Percentiles rank a stretch among this genome's conserved stretches.
Evolutionary conservation across 1,284 basidiomycete species (phyloP).

Genomic region (Entoloma clypeatum): DNA sequence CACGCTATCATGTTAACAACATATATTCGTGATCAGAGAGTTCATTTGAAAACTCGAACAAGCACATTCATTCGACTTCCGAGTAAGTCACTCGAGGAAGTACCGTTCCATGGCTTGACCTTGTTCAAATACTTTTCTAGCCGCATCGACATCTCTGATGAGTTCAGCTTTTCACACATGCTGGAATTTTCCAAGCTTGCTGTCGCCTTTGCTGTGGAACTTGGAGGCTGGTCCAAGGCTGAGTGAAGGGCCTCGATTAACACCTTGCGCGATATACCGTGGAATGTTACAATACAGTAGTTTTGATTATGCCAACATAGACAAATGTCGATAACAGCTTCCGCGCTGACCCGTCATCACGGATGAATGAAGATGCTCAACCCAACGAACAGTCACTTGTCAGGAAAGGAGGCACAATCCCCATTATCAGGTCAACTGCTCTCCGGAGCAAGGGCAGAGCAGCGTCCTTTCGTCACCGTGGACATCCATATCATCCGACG

Average conservation of each 20-base stretch:
- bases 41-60: slow-evolving; percentile 70
- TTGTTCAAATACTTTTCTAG: slow-evolving; percentile 36
- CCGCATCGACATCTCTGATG: slow-evolving; percentile 78
- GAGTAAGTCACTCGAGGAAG: slow-evolving; percentile 67
- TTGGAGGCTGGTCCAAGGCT: slow-evolving; percentile 52
- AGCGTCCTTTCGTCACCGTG: slow-evolving; percentile 1
- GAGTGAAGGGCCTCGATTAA: slow-evolving; percentile 14
- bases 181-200: slow-evolving; percentile 88
- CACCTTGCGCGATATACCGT: too few species aligned
- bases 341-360: too few species aligned
- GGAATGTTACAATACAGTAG: too few species aligned
- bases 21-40: slow-evolving; percentile 49
- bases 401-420: slow-evolving; percentile 14
- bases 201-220: slow-evolving; percentile 80
- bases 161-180: slow-evolving; percentile 85
- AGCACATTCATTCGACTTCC: slow-evolving; percentile 76
- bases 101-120: too few species aligned
- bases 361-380: slow-evolving; percentile 19
- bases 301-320: too few species aligned
- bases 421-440: slow-evolving; percentile 8
- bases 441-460: slow-evolving; percentile 6
- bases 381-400: slow-evolving; percentile 16
- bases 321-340: too few species aligned
- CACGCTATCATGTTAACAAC: slow-evolving; percentile 14
- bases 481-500: not conserved